These are phyloP conservation scores for Pestalotiopsis sp. DNA, from an alignment of 2,329 filamentous ascomycete genomes.

Conservation along the genomic window DNA sequence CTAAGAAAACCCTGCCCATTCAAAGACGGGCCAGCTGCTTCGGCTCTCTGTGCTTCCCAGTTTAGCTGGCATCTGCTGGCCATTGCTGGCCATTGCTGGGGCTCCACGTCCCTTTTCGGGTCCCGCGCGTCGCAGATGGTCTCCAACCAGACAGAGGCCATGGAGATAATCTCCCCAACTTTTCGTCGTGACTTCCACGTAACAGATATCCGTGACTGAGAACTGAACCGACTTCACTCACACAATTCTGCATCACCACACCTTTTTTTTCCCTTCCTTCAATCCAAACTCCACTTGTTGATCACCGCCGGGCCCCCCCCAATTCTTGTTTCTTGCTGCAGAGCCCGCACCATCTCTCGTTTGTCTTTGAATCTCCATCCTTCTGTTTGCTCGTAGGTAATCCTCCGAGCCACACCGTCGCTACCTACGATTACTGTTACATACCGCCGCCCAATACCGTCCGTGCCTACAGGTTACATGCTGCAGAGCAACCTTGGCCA, in stretches of 20 bases:
- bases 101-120: conserved; percentile 8
- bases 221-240: background rate
- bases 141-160: conserved; percentile 8
- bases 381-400: background rate
- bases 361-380: background rate
- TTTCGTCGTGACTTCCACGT: conserved; percentile 8
- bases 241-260: background rate
- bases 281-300: background rate
- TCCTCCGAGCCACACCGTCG: background rate
- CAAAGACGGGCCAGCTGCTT: background rate
- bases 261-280: background rate
- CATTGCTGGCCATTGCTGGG: background rate
- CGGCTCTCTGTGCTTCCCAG: background rate
- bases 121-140: conserved; percentile 9
- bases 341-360: background rate
- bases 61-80: background rate
- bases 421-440: background rate
- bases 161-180: conserved; percentile 9
- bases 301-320: background rate
- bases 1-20: background rate
- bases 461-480: background rate
- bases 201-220: conserved; percentile 1
- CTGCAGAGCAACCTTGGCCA: background rate
- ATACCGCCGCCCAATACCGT: background rate
- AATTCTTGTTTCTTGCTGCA: background rate